phyloP scores from a whole-genome alignment of 192 early-diverging fungal genomes.

The Linnemannia zychae region DNA sequence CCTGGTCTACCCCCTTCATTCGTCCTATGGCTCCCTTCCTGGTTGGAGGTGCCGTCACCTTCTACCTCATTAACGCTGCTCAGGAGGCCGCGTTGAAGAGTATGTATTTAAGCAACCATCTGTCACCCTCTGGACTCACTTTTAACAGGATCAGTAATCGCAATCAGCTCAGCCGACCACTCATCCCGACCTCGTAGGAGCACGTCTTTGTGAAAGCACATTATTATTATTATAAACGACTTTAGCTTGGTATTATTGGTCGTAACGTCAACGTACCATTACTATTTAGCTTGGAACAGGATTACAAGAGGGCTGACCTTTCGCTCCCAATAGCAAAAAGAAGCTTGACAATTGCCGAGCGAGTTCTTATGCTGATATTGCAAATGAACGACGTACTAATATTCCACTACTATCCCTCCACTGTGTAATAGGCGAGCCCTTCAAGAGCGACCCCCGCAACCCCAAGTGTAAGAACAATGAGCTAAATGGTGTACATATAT shows the following conservation, averaged over 20 bases:
- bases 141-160: neutral
- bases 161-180: no score
- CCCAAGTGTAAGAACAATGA: conserved; percentile 60
- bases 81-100: conserved; percentile 62
- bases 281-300: neutral
- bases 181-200: neutral
- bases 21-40: conserved; percentile 68
- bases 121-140: neutral
- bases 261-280: no score
- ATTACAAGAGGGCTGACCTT: neutral
- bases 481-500: neutral
- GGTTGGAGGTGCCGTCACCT: conserved; percentile 60
- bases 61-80: conserved; percentile 63
- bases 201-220: neutral
- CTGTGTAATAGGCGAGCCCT: conserved; percentile 54
- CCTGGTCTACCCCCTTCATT: conserved; percentile 66
- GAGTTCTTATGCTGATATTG: neutral
- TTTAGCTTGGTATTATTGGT: neutral
- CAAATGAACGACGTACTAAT: neutral
- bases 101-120: conserved; percentile 28
- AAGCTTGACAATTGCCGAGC: neutral
- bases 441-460: conserved; percentile 69
- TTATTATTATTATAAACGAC: neutral
- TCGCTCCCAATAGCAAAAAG: neutral
- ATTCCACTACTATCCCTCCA: neutral